phyloP scores from a whole-genome alignment of 192 early-diverging fungal species.

The Hyaloraphidium curvatum region DNA sequence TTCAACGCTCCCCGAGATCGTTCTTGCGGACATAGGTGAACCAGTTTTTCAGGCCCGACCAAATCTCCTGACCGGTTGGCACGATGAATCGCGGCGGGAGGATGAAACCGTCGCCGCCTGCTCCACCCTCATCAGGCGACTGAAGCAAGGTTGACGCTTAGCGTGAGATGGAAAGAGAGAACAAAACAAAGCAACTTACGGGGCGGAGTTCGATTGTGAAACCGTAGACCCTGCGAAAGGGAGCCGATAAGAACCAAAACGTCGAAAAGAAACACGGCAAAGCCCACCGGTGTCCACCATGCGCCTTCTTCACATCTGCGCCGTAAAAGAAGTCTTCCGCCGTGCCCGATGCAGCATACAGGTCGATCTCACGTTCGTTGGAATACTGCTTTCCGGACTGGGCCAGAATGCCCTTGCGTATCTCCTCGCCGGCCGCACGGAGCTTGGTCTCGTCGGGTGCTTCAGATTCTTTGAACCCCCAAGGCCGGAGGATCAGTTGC shows the following conservation, averaged over 20 bases:
- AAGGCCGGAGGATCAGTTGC: conserved; percentile 24
- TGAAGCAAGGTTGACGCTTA: no score
- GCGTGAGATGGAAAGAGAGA: no score
- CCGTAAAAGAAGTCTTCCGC: conserved; percentile 22
- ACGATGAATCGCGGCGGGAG: background rate
- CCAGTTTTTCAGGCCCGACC: background rate
- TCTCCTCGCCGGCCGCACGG: conserved; percentile 14
- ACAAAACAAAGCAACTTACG: no score
- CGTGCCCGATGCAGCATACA: conserved; percentile 32
- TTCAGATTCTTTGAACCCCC: conserved; percentile 8
- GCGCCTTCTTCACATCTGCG: conserved; percentile 1
- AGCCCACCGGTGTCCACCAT: no score
- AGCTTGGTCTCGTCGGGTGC: background rate
- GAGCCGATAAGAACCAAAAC: no score
- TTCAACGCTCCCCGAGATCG: no score
- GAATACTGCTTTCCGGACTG: conserved; percentile 25
- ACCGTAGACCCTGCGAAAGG: no score
- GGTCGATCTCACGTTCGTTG: conserved; percentile 22
- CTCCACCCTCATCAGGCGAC: no score
- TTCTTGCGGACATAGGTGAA: no score
- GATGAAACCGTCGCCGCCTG: conserved; percentile 2
- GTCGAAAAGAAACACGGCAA: no score
- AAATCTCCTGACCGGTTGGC: background rate
- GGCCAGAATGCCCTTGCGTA: conserved; percentile 14
- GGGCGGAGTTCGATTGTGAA: no score